Conservation (phyloP, 176 grass and related monocot species). For the Elymus sibiricus region DNA sequence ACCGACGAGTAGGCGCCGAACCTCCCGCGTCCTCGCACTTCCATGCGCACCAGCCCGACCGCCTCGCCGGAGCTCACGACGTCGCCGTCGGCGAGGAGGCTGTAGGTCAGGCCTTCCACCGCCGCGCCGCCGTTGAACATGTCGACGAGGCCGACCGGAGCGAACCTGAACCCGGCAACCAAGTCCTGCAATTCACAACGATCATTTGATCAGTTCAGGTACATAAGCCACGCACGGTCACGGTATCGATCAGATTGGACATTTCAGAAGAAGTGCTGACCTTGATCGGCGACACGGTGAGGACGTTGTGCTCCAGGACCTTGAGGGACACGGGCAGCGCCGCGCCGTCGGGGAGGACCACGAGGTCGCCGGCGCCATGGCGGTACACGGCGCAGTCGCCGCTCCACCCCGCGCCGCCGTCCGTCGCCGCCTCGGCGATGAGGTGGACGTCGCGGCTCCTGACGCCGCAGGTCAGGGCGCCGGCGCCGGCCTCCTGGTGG, state of each 20-base stretch:
- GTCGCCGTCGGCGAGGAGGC: slow-evolving; percentile 34
- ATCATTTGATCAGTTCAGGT: background rate
- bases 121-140: slow-evolving; percentile 92
- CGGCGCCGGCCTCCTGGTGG: slow-evolving; percentile 47
- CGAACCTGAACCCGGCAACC: slow-evolving; percentile 56
- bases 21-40: slow-evolving; percentile 73
- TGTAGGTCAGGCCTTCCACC: slow-evolving; percentile 69
- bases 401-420: slow-evolving; percentile 59
- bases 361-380: slow-evolving; percentile 41
- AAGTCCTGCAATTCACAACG: slow-evolving; percentile 42
- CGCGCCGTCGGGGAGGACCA: slow-evolving; percentile 41
- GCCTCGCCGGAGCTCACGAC: slow-evolving; percentile 21
- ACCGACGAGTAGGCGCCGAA: slow-evolving; percentile 71
- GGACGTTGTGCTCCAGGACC: slow-evolving; percentile 82
- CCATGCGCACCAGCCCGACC: slow-evolving; percentile 59
- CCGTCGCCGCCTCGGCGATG: slow-evolving; percentile 59
- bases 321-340: slow-evolving; percentile 67
- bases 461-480: slow-evolving; percentile 57
- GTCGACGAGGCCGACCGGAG: slow-evolving; percentile 67
- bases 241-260: background rate
- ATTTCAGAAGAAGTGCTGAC: slow-evolving; percentile 18
- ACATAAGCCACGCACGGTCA: too few relatives aligned
- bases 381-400: slow-evolving; percentile 69
- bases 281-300: slow-evolving; percentile 85
- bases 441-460: slow-evolving; percentile 65